These are phyloP conservation scores for Pichia sp. DNA, from an alignment of 1,139 yeast species.

Conservation along the genomic window DNA sequence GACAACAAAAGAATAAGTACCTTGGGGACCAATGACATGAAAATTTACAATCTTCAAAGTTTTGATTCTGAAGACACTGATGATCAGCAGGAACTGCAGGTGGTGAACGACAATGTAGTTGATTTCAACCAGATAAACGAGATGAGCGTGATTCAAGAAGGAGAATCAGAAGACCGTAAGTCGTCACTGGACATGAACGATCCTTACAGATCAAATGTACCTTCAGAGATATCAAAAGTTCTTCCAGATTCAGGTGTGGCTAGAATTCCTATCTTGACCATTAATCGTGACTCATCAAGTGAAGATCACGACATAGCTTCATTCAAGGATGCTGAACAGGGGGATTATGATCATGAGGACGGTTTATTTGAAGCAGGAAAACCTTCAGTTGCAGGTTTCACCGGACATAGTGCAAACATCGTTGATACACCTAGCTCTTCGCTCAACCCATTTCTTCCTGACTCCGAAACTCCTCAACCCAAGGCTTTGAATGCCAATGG, in stretches of 20 bases:
- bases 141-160: slow-evolving; percentile 31
- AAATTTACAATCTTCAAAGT: slow-evolving; percentile 28
- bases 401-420: slow-evolving; percentile 23
- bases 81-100: neutral
- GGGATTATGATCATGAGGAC: slow-evolving; percentile 22
- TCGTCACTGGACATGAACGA: neutral
- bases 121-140: slow-evolving; percentile 15
- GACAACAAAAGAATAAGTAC: slow-evolving; percentile 26
- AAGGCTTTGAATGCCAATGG: neutral
- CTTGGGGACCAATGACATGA: slow-evolving; percentile 29
- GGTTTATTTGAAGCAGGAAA: slow-evolving; percentile 7
- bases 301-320: neutral
- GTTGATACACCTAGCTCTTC: slow-evolving; percentile 19
- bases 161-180: slow-evolving; percentile 16
- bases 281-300: neutral
- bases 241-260: neutral
- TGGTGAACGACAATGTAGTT: neutral
- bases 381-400: slow-evolving; percentile 14
- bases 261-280: neutral
- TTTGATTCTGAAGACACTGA: slow-evolving; percentile 4
- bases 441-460: slow-evolving; percentile 1
- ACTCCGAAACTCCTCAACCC: neutral
- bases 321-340: neutral
- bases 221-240: neutral
- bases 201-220: neutral